These are phyloP conservation scores for Colletotrichum coccodes DNA, from an alignment of 2,329 filamentous ascomycete species.

Conservation along the genomic window DNA sequence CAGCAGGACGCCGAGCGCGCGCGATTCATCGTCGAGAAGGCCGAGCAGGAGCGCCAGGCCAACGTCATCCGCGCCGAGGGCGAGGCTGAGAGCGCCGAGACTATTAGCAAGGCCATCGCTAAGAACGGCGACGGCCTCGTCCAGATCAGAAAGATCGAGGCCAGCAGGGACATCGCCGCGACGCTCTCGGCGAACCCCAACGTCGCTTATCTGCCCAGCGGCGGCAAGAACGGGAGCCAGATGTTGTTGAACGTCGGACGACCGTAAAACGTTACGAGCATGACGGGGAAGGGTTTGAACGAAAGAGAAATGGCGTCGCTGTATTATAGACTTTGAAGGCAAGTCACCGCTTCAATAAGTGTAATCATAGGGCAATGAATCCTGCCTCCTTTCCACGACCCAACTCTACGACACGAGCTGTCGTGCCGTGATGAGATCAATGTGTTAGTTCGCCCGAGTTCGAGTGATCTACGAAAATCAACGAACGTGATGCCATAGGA, in stretches of 20 bases:
- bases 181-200: slow-evolving; percentile 92
- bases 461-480: no score
- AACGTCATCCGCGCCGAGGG: slow-evolving; percentile 98
- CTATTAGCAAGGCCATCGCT: slow-evolving; percentile 91
- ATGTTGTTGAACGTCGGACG: slow-evolving; percentile 64
- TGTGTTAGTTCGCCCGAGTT: not conserved
- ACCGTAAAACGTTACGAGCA: slow-evolving; percentile 40
- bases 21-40: slow-evolving; percentile 97
- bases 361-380: slow-evolving; percentile 35
- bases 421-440: not conserved
- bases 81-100: slow-evolving; percentile 96
- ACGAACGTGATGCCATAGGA: no score
- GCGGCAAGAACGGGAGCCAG: slow-evolving; percentile 72
- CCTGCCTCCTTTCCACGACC: slow-evolving; percentile 16
- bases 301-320: slow-evolving; percentile 21
- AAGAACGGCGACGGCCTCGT: slow-evolving; percentile 95
- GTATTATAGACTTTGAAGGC: slow-evolving; percentile 33
- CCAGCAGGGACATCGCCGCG: slow-evolving; percentile 93
- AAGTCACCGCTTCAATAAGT: slow-evolving; percentile 40
- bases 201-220: slow-evolving; percentile 86
- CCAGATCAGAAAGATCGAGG: slow-evolving; percentile 97
- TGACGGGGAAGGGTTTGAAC: not conserved
- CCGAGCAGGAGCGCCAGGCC: slow-evolving; percentile 98
- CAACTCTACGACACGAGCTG: not conserved
- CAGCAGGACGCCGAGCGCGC: slow-evolving; percentile 98